Percentiles rank a stretch among this genome's conserved stretches.
Evolutionary conservation across 495 filamentous ascomycete species (phyloP).

Genomic region (Xylaria scruposa): DNA sequence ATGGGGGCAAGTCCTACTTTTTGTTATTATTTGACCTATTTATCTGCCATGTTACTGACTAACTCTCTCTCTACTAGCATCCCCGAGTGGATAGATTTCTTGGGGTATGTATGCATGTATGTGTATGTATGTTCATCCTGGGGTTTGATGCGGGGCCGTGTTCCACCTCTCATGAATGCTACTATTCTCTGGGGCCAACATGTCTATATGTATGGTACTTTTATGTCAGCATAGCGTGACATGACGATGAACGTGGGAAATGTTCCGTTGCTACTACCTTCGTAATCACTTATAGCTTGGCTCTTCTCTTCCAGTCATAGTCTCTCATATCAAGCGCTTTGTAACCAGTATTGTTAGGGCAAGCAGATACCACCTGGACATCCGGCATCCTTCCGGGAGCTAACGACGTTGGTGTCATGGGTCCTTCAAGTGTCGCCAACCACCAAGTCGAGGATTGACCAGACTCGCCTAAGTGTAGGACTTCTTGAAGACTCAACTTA

Average conservation of each 20-base stretch:
- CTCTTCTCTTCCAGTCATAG: neutral
- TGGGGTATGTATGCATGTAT: no score
- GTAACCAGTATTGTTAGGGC: no score
- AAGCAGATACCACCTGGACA: neutral
- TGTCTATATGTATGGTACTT: constrained; percentile 2
- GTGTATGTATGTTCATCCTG: neutral
- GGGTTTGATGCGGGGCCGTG: neutral
- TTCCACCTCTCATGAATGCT: neutral
- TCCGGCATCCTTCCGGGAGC: neutral
- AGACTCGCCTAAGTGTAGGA: constrained; percentile 7
- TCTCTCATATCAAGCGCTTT: neutral
- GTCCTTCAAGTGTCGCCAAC: constrained; percentile 4
- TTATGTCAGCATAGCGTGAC: constrained; percentile 11
- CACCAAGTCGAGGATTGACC: neutral
- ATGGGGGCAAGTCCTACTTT: neutral
- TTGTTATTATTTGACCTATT: neutral
- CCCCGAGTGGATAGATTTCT: no score
- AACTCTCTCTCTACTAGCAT: neutral
- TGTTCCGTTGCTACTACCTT: neutral
- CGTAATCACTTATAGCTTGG: neutral
- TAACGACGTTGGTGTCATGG: neutral
- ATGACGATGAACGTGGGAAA: constrained; percentile 17
- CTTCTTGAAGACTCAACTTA: constrained; percentile 1
- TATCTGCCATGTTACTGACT: no score
- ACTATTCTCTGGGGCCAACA: neutral